A percentile compares a stretch with the other conserved stretches of the same genome.
These are phyloP conservation scores for Eutrema heterophyllum DNA, from an alignment of 345 rosid genomes.

Conservation along the genomic window DNA sequence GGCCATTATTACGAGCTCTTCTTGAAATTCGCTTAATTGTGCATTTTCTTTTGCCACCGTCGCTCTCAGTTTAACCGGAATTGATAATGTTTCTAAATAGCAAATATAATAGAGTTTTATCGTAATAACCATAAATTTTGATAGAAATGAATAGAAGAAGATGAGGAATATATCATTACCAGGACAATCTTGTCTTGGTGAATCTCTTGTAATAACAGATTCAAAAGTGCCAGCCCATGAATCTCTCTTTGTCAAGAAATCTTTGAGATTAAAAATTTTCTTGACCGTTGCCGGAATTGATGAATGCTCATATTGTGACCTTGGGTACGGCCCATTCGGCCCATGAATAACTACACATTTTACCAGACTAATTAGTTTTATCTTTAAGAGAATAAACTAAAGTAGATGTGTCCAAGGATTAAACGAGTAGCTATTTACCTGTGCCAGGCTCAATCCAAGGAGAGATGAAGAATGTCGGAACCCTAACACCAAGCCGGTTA, in stretches of 20 bases:
- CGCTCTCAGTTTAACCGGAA: conserved; percentile 40
- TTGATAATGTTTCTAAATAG: conserved; percentile 41
- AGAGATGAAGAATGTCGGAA: conserved; percentile 46
- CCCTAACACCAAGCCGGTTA: conserved; percentile 56
- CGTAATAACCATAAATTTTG: background rate
- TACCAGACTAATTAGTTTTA: background rate
- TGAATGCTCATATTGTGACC: conserved; percentile 54
- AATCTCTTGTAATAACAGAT: conserved; percentile 32
- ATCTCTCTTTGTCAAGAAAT: conserved; percentile 49
- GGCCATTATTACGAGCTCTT: conserved; percentile 61
- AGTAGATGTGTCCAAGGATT: too few species aligned
- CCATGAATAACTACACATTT: conserved; percentile 42
- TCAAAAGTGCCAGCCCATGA: conserved; percentile 64
- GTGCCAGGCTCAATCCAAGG: conserved; percentile 59
- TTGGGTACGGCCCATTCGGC: conserved; percentile 43
- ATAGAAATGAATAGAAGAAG: background rate
- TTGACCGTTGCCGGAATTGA: conserved; percentile 55
- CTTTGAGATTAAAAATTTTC: conserved; percentile 46
- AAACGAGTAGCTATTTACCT: conserved; percentile 12
- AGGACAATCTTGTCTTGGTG: conserved; percentile 50
- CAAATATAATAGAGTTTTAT: background rate
- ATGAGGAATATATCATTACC: conserved; percentile 9
- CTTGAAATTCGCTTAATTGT: conserved; percentile 59
- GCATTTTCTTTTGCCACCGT: conserved; percentile 41
- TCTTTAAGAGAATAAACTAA: too few species aligned